Evolutionary conservation across 345 rosid species (phyloP), one percentile per base, ranked within the genome.

Genomic region (Erysimum cheiranthoides): DNA sequence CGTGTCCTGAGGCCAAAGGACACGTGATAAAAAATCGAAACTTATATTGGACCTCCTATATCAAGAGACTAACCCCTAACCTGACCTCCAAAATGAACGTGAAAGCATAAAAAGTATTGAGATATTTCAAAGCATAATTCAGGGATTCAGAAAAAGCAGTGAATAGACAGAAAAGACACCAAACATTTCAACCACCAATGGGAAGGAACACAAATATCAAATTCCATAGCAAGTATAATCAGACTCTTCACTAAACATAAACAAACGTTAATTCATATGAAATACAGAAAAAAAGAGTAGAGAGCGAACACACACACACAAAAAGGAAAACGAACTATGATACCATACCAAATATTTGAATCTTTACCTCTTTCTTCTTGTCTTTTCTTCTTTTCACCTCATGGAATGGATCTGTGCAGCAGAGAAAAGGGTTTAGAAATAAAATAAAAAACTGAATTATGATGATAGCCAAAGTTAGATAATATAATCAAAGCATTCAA

Each of bases 281-380:
- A n/a, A n/a, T n/a, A n/a, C n/a, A n/a, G n/a, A n/a, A n/a, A n/a
- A n/a, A n/a, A n/a, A n/a, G n/a, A n/a, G n/a, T n/a, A n/a, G n/a
- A n/a, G n/a, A n/a, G n/a, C n/a, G n/a, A n/a, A n/a, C n/a, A n/a
- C n/a, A n/a, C n/a, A n/a, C n/a, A n/a, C n/a, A n/a, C n/a, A n/a
- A n/a, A n/a, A n/a, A n/a, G n/a, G n/a, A n/a, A n/a, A n/a, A n/a
- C n/a, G n/a, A n/a, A n/a, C n/a, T n/a, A n/a, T n/a, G n/a, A n/a
- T n/a, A n/a, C n/a, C n/a, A n/a, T n/a, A n/a, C n/a, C n/a, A n/a
- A n/a, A n/a, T n/a, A n/a, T n/a, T n/a, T n/a, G n/a, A n/a, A n/a
- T n/a, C n/a, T n/a, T n/a, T n/a, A 89, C 98, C 96, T 91, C 97
- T 80, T 89, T 91, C 84, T 87, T 89, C 86, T 81, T 85, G 73